A percentile compares a stretch with the other conserved stretches of the same genome.
phyloP scores from a whole-genome alignment of 106 monocot genomes.

The Chionographis japonica region DNA sequence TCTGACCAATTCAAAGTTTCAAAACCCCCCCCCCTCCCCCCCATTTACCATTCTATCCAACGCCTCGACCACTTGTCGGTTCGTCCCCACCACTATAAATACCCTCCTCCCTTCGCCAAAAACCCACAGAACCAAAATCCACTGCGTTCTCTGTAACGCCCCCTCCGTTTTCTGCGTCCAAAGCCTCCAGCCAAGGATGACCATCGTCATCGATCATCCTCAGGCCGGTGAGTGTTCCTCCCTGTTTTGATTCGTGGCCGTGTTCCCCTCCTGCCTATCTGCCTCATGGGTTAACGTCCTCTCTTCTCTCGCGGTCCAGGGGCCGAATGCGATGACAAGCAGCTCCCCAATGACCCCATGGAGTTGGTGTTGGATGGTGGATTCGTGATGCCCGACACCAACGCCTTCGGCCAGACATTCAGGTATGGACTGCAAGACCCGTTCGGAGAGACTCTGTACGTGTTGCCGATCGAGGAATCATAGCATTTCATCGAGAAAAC shows the following conservation, averaged over 20 bases:
- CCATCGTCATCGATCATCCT: conserved; percentile 52
- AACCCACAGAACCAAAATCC: not conserved
- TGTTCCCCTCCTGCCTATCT: not conserved
- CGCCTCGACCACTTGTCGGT: not conserved
- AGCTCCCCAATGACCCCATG: not conserved
- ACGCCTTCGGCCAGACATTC: conserved; percentile 76
- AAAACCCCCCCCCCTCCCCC: not conserved
- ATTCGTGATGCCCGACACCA: conserved; percentile 66
- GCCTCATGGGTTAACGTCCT: not conserved
- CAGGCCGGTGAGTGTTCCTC: conserved; percentile 22
- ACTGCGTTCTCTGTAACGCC: not conserved
- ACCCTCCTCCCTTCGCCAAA: not conserved
- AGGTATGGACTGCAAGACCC: conserved; percentile 22
- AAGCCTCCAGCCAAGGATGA: conserved; percentile 33
- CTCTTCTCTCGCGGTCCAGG: not conserved
- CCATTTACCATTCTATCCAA: not conserved
- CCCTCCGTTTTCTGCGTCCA: not conserved
- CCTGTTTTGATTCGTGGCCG: not conserved
- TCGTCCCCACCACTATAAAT: not conserved
- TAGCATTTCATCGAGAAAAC: too few species aligned
- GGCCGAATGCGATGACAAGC: conserved; percentile 12
- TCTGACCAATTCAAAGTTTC: not conserved
- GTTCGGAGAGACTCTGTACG: too few species aligned
- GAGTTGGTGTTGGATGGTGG: conserved; percentile 63
- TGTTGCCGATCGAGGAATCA: too few species aligned